A percentile compares a stretch with the other conserved stretches of the same genome.
These are phyloP conservation scores for Agrostemma githago DNA, from an alignment of 148 eudicot genomes.

Conservation along the genomic window DNA sequence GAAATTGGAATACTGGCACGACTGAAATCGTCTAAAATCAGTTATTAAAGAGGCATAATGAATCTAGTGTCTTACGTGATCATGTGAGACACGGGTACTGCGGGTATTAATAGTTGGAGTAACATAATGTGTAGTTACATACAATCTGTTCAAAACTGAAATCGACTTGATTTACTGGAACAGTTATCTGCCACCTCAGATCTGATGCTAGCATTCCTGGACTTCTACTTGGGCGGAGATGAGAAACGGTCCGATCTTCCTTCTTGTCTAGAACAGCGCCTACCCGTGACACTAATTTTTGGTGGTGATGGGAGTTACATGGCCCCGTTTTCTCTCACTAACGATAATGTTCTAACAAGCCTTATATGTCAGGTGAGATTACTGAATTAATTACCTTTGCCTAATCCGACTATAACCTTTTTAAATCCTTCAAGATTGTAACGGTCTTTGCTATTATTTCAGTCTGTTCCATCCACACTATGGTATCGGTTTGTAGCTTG, in stretches of 20 bases:
- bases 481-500: constrained; percentile 93
- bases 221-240: constrained; percentile 97
- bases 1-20: background rate
- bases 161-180: constrained; percentile 11
- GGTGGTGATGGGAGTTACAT: constrained; percentile 98
- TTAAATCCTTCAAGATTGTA: background rate
- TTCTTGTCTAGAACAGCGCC: constrained; percentile 69
- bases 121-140: background rate
- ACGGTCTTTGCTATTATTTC: constrained; percentile 17
- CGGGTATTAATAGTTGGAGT: background rate
- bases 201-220: constrained; percentile 88
- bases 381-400: constrained; percentile 13
- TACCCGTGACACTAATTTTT: constrained; percentile 73
- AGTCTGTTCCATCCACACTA: constrained; percentile 86
- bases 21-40: background rate
- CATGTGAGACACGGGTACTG: background rate
- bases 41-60: background rate
- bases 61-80: background rate
- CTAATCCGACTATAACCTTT: background rate
- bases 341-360: constrained; percentile 80
- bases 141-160: background rate
- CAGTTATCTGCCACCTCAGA: constrained; percentile 89
- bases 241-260: constrained; percentile 94
- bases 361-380: constrained; percentile 78
- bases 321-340: constrained; percentile 85